Evolutionary conservation across 1,284 basidiomycete genomes (phyloP).

Genomic region (Marasmius oreades): DNA sequence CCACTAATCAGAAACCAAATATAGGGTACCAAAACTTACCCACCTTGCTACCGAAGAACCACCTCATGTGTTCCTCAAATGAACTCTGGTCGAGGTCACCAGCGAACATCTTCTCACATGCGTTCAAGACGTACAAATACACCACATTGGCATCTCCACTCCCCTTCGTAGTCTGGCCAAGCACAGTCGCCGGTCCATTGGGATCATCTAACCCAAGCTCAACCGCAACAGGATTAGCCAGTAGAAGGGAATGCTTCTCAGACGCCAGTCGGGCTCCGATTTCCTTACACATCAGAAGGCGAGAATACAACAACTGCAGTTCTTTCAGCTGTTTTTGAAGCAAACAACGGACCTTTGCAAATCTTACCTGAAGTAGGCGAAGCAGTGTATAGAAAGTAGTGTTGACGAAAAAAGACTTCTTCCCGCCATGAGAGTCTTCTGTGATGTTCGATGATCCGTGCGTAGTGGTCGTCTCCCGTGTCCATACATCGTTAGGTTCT

Average conservation of each 20-base stretch:
- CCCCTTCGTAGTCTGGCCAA: slow-evolving; percentile 59
- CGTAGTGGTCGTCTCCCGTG: slow-evolving; percentile 44
- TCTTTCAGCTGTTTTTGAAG: slow-evolving; percentile 10
- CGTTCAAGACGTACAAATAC: slow-evolving; percentile 86
- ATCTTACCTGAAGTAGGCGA: slow-evolving; percentile 83
- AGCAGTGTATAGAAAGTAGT: slow-evolving; percentile 90
- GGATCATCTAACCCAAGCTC: slow-evolving; percentile 74
- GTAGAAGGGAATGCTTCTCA: slow-evolving; percentile 54
- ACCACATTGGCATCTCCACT: slow-evolving; percentile 56
- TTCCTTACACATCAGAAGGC: slow-evolving; percentile 84
- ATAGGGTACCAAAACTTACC: slow-evolving; percentile 25
- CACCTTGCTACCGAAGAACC: slow-evolving; percentile 96
- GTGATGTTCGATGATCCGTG: slow-evolving; percentile 16
- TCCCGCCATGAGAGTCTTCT: not conserved
- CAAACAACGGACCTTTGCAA: slow-evolving; percentile 14
- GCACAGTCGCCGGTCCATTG: slow-evolving; percentile 65
- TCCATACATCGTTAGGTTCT: slow-evolving; percentile 52
- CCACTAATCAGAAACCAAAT: slow-evolving; percentile 19
- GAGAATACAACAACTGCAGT: slow-evolving; percentile 84
- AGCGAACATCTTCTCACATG: slow-evolving; percentile 94
- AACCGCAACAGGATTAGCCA: slow-evolving; percentile 69
- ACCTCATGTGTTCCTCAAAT: slow-evolving; percentile 94
- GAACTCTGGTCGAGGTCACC: slow-evolving; percentile 86
- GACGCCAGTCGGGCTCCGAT: slow-evolving; percentile 63
- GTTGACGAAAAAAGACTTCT: slow-evolving; percentile 83